phyloP scores from a whole-genome alignment of 495 filamentous ascomycete genomes.

The Massariosphaeria phaeospora region DNA sequence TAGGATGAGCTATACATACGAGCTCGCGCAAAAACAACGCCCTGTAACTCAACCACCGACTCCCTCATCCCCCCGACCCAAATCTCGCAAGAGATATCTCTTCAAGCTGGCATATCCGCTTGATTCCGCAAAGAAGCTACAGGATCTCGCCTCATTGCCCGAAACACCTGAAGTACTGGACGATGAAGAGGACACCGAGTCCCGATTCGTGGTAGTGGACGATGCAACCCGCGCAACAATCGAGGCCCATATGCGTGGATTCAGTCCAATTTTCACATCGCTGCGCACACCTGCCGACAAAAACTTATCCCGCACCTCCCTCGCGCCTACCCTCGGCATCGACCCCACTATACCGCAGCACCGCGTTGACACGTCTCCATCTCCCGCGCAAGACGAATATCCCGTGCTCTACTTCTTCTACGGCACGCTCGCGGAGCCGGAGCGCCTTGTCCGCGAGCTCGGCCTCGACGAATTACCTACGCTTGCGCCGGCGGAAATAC shows the following conservation, averaged over 20 bases:
- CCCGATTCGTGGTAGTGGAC: not conserved
- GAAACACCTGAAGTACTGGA: not conserved
- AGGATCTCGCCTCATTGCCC: slow-evolving; percentile 9
- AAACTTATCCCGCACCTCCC: slow-evolving; percentile 34
- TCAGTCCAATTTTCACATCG: slow-evolving; percentile 39
- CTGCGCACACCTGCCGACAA: slow-evolving; percentile 40
- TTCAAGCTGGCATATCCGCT: slow-evolving; percentile 35
- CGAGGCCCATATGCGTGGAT: slow-evolving; percentile 8
- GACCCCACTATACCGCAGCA: slow-evolving; percentile 37
- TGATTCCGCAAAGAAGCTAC: slow-evolving; percentile 14
- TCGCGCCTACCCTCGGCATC: slow-evolving; percentile 42
- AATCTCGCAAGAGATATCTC: slow-evolving; percentile 24
- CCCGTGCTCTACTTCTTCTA: slow-evolving; percentile 46
- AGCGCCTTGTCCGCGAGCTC: slow-evolving; percentile 28
- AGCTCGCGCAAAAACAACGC: not conserved
- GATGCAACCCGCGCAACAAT: not conserved
- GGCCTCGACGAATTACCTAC: slow-evolving; percentile 19
- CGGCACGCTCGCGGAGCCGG: slow-evolving; percentile 35
- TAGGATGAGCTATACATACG: slow-evolving; percentile 18
- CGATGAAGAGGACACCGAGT: not conserved
- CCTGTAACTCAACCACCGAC: not conserved
- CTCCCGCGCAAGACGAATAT: slow-evolving; percentile 39
- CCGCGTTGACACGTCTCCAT: slow-evolving; percentile 12
- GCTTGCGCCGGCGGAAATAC: slow-evolving; percentile 29
- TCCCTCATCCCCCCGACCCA: not conserved